Evolutionary conservation across 305 asterid species (phyloP), one percentile per base, ranked within the genome.

Genomic region (Fraxinus nigra): DNA sequence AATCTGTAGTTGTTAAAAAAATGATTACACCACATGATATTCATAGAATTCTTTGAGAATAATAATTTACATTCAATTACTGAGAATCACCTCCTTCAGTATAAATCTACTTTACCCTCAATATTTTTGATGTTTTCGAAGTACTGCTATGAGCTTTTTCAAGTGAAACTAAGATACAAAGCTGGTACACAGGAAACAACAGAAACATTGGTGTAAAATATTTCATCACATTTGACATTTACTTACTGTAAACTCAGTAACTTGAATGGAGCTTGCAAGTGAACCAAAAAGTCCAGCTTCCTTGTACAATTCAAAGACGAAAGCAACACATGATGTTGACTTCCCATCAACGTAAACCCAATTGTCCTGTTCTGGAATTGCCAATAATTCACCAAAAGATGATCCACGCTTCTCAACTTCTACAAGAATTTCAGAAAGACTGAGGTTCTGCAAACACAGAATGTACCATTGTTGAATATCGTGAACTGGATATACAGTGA

Each of bases 241-340:
- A 89, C 97, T 89, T 75, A 95, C 99, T 78, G 99, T 95, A 83
- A 95, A 95, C 90, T 95, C 99, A 11, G 99, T 95, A 82, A 92
- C 98, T 91, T 92, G 92, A 84, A 95, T 89, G 61, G 94, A 88
- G 84, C 81, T 87, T 63, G 95, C 89, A 75, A 95, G 91, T 56
- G 83, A 74, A 65, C 94, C 99, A 79, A 95, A 92, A 84, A 95
- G 80, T 78, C 99, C 99, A 32, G 95, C 99, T 84, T 87, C 96
- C 87, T 95, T 92, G 90, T 95, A 95, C 84, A 95, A 78, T 85
- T 93, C 98, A 56, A 92, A 93, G 82, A 95, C 92, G 78, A 86
- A 95, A 85, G 99, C 97, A 84, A 95, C 91, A 84, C 99, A 95
- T 1, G 99, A 95, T 46, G 98, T 76, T 67, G 99, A 95, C 86